Evolutionary conservation across 441 rosid genomes (phyloP).

Genomic region (Cnidoscolus chayamansa): DNA sequence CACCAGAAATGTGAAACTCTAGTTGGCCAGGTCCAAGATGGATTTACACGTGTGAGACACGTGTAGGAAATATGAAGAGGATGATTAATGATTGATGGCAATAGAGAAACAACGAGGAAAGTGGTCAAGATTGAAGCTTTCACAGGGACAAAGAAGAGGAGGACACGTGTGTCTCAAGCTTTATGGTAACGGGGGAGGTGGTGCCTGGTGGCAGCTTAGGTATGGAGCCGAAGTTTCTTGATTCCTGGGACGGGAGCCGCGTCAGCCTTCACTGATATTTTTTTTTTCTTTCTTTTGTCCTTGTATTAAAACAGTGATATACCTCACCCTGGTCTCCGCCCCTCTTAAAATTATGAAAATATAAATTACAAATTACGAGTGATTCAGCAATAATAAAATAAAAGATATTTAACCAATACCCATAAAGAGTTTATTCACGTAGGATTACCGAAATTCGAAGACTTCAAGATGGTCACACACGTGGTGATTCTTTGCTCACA

Average conservation of each 20-base stretch:
- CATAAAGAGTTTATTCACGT: no score
- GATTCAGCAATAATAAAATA: no score
- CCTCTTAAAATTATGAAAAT: no score
- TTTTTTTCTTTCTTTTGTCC: background rate
- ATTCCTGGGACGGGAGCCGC: slow-evolving; percentile 7
- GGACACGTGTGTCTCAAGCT: slow-evolving; percentile 27
- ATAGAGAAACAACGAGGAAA: background rate
- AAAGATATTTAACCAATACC: no score
- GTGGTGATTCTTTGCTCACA: no score
- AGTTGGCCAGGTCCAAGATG: background rate
- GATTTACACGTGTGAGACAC: slow-evolving; percentile 35
- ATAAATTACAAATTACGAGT: no score
- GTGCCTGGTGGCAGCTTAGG: slow-evolving; percentile 20
- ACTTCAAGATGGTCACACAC: no score
- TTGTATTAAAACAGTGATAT: no score
- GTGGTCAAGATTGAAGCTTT: background rate
- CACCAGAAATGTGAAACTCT: background rate
- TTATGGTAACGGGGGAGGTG: slow-evolving; percentile 22
- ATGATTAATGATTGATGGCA: slow-evolving; percentile 6
- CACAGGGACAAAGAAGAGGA: background rate
- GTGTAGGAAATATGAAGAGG: slow-evolving; percentile 28
- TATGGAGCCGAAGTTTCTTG: slow-evolving; percentile 34
- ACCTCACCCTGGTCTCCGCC: no score
- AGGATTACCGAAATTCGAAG: no score
- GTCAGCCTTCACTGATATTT: no score